A percentile compares a stretch with the other conserved stretches of the same genome.
Conservation (phyloP, 805 yeast species). For the Ogataea pignaliae region DNA sequence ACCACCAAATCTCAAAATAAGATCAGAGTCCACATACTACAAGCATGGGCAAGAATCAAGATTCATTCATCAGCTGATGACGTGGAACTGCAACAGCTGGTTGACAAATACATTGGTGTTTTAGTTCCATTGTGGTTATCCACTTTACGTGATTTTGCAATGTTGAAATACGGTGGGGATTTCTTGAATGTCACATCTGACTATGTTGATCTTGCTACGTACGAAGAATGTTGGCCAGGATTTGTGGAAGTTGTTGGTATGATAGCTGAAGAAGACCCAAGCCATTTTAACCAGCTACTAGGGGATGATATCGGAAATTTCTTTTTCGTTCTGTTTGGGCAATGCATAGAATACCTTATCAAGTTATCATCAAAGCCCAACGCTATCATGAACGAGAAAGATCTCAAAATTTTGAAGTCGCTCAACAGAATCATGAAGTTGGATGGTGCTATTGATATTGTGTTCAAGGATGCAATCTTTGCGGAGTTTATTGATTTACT, state of each 20-base stretch:
- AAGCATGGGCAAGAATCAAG: slow-evolving; percentile 69
- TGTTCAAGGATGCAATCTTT: slow-evolving; percentile 66
- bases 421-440: slow-evolving; percentile 54
- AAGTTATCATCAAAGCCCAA: slow-evolving; percentile 28
- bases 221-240: slow-evolving; percentile 67
- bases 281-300: slow-evolving; percentile 42
- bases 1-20: slow-evolving; percentile 45
- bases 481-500: slow-evolving; percentile 72
- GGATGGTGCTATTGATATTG: slow-evolving; percentile 49
- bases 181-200: slow-evolving; percentile 33
- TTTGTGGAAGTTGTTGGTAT: slow-evolving; percentile 72
- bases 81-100: slow-evolving; percentile 43
- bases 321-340: slow-evolving; percentile 76
- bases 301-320: slow-evolving; percentile 59
- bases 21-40: slow-evolving; percentile 55
- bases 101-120: slow-evolving; percentile 51
- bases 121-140: slow-evolving; percentile 79
- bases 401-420: slow-evolving; percentile 39
- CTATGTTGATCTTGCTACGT: slow-evolving; percentile 41
- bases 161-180: slow-evolving; percentile 48
- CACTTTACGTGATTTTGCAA: slow-evolving; percentile 68
- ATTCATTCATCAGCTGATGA: slow-evolving; percentile 29
- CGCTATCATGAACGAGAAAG: slow-evolving; percentile 19
- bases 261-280: slow-evolving; percentile 48
- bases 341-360: slow-evolving; percentile 73